Conservation (phyloP, 345 rosid species). For the Pugionium cornutum region DNA sequence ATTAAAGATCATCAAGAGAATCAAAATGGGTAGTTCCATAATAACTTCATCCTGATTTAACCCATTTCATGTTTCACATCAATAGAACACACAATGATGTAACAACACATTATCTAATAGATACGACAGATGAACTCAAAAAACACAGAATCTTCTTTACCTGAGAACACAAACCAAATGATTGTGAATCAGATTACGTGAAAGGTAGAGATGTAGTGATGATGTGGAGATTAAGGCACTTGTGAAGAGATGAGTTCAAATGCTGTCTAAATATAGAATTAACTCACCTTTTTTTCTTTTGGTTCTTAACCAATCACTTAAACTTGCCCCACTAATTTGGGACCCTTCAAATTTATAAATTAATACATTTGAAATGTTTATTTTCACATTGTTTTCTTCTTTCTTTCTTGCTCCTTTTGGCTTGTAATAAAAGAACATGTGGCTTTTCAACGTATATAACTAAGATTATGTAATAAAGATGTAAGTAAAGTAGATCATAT, state of each 20-base stretch:
- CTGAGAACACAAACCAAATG: constrained; percentile 27
- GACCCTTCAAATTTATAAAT: too few species aligned
- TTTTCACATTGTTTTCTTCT: background rate
- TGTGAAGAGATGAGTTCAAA: constrained; percentile 21
- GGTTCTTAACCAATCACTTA: background rate
- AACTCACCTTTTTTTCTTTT: too few species aligned
- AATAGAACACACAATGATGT: background rate
- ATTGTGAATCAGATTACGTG: background rate
- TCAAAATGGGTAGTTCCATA: constrained; percentile 3
- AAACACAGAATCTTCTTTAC: constrained; percentile 19
- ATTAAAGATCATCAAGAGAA: constrained; percentile 17
- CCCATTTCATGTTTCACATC: background rate
- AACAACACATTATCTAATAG: too few species aligned
- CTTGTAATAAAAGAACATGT: constrained; percentile 25
- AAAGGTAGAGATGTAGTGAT: constrained; percentile 7
- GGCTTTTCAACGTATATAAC: constrained; percentile 41
- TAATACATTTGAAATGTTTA: too few species aligned
- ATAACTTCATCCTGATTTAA: background rate
- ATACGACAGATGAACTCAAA: too few species aligned
- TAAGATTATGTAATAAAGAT: too few species aligned
- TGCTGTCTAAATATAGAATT: constrained; percentile 39
- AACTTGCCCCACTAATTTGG: too few species aligned
- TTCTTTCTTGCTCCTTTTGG: constrained; percentile 28
- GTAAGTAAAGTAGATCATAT: constrained; percentile 22
- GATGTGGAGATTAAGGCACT: constrained; percentile 34